Evolutionary conservation across 2,329 filamentous ascomycete genomes (phyloP).

Genomic region (Botryotinia narcissicola): DNA sequence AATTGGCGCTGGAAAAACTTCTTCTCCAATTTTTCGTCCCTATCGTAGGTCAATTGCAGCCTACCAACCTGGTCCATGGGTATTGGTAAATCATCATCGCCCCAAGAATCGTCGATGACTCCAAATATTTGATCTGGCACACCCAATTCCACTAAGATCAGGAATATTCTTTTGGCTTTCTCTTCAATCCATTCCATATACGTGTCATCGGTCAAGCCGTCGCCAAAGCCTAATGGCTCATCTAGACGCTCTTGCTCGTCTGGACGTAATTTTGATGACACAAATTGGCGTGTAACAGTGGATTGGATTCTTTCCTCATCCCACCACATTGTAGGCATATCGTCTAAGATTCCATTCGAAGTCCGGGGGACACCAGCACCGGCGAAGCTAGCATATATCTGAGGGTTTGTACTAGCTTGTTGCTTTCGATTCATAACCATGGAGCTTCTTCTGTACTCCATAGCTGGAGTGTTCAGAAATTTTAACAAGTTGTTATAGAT

Average conservation of each 20-base stretch:
- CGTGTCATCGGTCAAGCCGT: slow-evolving; percentile 64
- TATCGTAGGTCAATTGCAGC: slow-evolving; percentile 57
- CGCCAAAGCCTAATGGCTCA: slow-evolving; percentile 63
- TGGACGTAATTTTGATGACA: slow-evolving; percentile 61
- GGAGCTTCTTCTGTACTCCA: slow-evolving; percentile 37
- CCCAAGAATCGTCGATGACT: slow-evolving; percentile 73
- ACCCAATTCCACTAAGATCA: slow-evolving; percentile 68
- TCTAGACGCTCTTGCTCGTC: slow-evolving; percentile 63
- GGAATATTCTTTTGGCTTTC: slow-evolving; percentile 66
- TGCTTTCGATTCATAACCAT: slow-evolving; percentile 28
- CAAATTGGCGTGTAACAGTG: slow-evolving; percentile 66
- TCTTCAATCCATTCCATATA: slow-evolving; percentile 76
- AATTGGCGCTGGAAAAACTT: slow-evolving; percentile 72
- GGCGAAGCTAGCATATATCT: slow-evolving; percentile 37
- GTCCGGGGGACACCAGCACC: slow-evolving; percentile 27
- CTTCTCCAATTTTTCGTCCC: slow-evolving; percentile 62
- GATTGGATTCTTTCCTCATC: slow-evolving; percentile 66
- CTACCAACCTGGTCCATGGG: slow-evolving; percentile 62
- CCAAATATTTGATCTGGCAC: slow-evolving; percentile 73
- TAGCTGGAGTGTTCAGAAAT: slow-evolving; percentile 19
- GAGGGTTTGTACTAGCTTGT: slow-evolving; percentile 26
- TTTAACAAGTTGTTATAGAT: neutral
- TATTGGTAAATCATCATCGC: slow-evolving; percentile 72
- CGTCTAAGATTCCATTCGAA: slow-evolving; percentile 33
- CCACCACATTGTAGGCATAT: slow-evolving; percentile 59